phyloP scores from a whole-genome alignment of 176 grass and related monocot species.

The Musa itinerans region DNA sequence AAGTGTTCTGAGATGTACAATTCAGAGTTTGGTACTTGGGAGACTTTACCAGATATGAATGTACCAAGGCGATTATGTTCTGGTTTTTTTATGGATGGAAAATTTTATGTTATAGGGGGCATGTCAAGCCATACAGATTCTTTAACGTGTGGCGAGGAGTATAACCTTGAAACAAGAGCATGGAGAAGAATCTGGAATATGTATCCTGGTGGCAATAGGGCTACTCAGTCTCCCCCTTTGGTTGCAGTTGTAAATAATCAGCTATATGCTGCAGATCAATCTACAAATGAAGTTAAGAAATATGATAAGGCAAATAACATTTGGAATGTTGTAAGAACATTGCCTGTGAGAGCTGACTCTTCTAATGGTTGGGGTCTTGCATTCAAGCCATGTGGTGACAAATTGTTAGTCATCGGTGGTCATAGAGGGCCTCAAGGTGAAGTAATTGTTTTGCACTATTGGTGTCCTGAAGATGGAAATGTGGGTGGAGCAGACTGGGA shows the following conservation, averaged over 20 bases:
- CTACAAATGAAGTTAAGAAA: conserved; percentile 64
- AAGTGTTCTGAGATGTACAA: conserved; percentile 73
- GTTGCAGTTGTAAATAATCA: conserved; percentile 82
- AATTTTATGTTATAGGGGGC: conserved; percentile 79
- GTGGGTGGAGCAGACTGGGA: conserved; percentile 46
- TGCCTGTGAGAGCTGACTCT: conserved; percentile 76
- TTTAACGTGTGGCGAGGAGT: conserved; percentile 80
- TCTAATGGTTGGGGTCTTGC: conserved; percentile 76
- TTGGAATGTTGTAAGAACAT: conserved; percentile 62
- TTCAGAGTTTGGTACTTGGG: conserved; percentile 53
- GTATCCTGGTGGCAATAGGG: conserved; percentile 56
- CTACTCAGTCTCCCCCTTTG: conserved; percentile 65
- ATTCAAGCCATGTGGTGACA: conserved; percentile 68
- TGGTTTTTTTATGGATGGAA: conserved; percentile 86
- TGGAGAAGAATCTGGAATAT: conserved; percentile 71
- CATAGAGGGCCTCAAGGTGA: conserved; percentile 45
- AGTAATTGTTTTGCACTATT: conserved; percentile 66
- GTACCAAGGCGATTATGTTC: conserved; percentile 50
- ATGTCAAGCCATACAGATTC: conserved; percentile 44
- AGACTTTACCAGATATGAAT: conserved; percentile 64
- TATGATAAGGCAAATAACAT: conserved; percentile 72
- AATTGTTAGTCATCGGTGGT: conserved; percentile 55
- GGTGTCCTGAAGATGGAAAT: conserved; percentile 50
- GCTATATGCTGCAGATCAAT: conserved; percentile 67
- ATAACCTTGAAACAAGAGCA: conserved; percentile 51